Conservation (phyloP, 2,329 filamentous ascomycete species). For the Arthroderma uncinatum region DNA sequence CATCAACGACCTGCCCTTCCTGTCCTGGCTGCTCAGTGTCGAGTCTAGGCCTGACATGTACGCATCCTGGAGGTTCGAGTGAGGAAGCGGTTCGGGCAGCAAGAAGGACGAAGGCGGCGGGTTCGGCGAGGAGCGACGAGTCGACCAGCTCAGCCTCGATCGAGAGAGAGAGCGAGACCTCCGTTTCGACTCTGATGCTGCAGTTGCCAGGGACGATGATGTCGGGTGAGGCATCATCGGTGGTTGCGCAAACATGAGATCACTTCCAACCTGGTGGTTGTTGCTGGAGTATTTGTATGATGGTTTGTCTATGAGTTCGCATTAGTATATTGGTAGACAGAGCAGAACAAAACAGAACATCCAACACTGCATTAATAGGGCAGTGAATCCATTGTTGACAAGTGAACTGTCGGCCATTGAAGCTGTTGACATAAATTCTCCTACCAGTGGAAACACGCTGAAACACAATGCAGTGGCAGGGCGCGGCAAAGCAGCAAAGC, state of each 20-base stretch:
- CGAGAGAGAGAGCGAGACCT: slow-evolving; percentile 6
- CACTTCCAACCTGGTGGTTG: background rate
- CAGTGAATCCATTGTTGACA: too few species aligned
- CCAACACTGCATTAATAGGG: too few species aligned
- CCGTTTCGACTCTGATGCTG: slow-evolving; percentile 5
- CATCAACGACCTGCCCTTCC: slow-evolving; percentile 1
- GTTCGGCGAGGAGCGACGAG: background rate
- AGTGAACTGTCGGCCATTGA: too few species aligned
- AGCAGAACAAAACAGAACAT: too few species aligned
- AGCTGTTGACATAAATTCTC: background rate
- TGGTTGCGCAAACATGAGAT: slow-evolving; percentile 3
- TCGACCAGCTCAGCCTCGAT: slow-evolving; percentile 1
- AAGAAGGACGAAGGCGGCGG: slow-evolving; percentile 1
- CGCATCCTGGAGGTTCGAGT: background rate
- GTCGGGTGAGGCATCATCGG: slow-evolving; percentile 3
- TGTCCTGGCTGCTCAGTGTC: background rate
- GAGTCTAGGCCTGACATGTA: slow-evolving; percentile 1
- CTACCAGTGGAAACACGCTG: background rate
- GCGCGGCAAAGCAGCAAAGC: background rate
- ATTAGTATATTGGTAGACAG: background rate
- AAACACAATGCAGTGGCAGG: background rate
- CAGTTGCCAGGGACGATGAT: slow-evolving; percentile 1
- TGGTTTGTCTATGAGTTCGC: background rate
- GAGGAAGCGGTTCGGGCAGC: background rate
- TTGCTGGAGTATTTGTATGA: background rate